Conservation (phyloP, 495 filamentous ascomycete genomes). For the Penicillium cinerascens region DNA sequence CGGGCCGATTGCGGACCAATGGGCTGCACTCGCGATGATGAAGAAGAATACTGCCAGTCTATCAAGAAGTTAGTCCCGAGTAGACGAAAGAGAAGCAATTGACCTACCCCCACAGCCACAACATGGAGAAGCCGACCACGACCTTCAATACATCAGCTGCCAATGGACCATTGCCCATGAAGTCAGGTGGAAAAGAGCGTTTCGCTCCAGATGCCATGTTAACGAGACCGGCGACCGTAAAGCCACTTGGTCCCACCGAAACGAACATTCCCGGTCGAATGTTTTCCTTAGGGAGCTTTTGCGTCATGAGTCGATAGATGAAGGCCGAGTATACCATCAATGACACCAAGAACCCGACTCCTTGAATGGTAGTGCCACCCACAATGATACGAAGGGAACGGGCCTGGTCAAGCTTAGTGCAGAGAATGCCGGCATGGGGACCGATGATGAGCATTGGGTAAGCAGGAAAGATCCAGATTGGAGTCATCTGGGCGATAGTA, state of each 20-base stretch:
- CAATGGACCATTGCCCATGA: slow-evolving; percentile 57
- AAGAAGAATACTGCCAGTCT: slow-evolving; percentile 84
- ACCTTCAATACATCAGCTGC: slow-evolving; percentile 55
- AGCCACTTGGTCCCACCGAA: slow-evolving; percentile 72
- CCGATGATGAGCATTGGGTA: slow-evolving; percentile 81
- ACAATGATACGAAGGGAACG: slow-evolving; percentile 61
- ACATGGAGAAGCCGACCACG: slow-evolving; percentile 54
- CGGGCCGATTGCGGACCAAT: slow-evolving; percentile 64
- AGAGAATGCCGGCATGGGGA: slow-evolving; percentile 67
- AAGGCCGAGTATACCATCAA: slow-evolving; percentile 85
- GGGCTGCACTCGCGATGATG: slow-evolving; percentile 69
- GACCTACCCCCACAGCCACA: slow-evolving; percentile 77
- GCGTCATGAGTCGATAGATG: slow-evolving; percentile 86
- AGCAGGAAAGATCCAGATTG: slow-evolving; percentile 88
- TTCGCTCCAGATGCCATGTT: slow-evolving; percentile 51
- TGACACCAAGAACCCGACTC: slow-evolving; percentile 79
- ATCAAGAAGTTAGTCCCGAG: slow-evolving; percentile 5
- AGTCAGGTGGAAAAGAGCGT: slow-evolving; percentile 47
- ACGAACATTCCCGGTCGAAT: slow-evolving; percentile 83
- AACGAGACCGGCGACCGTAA: slow-evolving; percentile 69
- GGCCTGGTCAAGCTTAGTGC: slow-evolving; percentile 43
- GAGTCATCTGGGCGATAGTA: slow-evolving; percentile 84
- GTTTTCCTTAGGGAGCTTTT: slow-evolving; percentile 76
- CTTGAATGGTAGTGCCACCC: slow-evolving; percentile 70
- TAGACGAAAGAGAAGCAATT: neutral